Evolutionary conservation across 2,329 filamentous ascomycete genomes (phyloP).

Genomic region (Botrytis fabae): DNA sequence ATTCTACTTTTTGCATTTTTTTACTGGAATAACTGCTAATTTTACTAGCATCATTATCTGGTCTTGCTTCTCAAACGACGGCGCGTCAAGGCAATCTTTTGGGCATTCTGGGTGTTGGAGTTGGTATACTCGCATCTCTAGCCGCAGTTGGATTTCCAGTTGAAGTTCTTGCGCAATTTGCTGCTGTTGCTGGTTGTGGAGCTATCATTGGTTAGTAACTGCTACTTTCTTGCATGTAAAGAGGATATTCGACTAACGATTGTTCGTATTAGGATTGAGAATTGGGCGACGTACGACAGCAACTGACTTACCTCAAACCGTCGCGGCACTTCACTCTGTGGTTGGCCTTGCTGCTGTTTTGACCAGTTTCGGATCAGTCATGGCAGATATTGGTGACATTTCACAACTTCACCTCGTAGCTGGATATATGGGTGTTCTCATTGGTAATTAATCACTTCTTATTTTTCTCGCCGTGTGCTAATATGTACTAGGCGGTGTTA

Average conservation of each 20-base stretch:
- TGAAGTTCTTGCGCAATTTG: slow-evolving; percentile 78
- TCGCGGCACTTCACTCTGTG: slow-evolving; percentile 85
- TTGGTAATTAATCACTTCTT: slow-evolving; percentile 51
- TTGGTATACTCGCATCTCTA: slow-evolving; percentile 80
- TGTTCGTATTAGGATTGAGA: slow-evolving; percentile 53
- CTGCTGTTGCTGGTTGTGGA: slow-evolving; percentile 71
- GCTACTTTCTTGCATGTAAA: neutral
- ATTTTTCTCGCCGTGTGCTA: neutral
- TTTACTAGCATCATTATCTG: slow-evolving; percentile 64
- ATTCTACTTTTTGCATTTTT: neutral
- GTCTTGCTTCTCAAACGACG: slow-evolving; percentile 78
- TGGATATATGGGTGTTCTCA: slow-evolving; percentile 82
- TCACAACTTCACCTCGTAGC: slow-evolving; percentile 82
- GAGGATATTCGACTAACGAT: neutral
- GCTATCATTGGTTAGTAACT: slow-evolving; percentile 55
- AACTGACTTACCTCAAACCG: slow-evolving; percentile 84
- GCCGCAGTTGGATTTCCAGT: slow-evolving; percentile 77
- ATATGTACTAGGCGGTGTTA: slow-evolving; percentile 62
- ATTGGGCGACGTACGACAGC: slow-evolving; percentile 87
- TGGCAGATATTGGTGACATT: slow-evolving; percentile 69
- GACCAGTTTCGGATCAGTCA: slow-evolving; percentile 84
- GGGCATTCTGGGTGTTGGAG: slow-evolving; percentile 80
- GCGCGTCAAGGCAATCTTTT: slow-evolving; percentile 83
- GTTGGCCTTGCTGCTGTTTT: slow-evolving; percentile 86
- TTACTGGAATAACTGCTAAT: neutral